A percentile compares a stretch with the other conserved stretches of the same genome.
phyloP scores from a whole-genome alignment of 257 asterid genomes.

The Haberlea rhodopensis region DNA sequence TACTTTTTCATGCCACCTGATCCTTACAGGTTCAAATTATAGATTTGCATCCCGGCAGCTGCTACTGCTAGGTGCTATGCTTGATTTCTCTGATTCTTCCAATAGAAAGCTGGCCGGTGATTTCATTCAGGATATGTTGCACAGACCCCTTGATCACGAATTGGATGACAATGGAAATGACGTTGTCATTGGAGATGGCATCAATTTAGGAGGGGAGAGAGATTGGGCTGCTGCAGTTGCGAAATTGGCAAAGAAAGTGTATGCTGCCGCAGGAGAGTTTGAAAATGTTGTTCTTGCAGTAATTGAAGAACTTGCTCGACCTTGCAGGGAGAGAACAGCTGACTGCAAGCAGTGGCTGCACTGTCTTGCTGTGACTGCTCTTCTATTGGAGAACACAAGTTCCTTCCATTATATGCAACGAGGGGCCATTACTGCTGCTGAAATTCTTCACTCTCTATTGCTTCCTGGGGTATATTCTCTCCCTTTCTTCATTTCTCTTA shows the following conservation, averaged over 20 bases:
- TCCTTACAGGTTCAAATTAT: conserved; percentile 66
- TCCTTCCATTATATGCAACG: conserved; percentile 74
- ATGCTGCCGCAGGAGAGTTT: conserved; percentile 76
- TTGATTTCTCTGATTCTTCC: conserved; percentile 86
- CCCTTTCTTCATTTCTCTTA: not conserved
- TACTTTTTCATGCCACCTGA: conserved; percentile 24
- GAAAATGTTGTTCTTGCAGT: conserved; percentile 74
- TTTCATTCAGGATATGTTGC: conserved; percentile 71
- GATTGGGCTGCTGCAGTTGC: conserved; percentile 93
- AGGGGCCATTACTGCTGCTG: conserved; percentile 67
- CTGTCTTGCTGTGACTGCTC: conserved; percentile 77
- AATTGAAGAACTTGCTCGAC: conserved; percentile 78
- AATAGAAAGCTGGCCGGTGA: conserved; percentile 82
- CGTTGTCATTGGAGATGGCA: conserved; percentile 83
- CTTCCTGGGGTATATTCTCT: conserved; percentile 81
- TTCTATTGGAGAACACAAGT: conserved; percentile 69
- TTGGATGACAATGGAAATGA: conserved; percentile 72
- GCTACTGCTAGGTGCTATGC: conserved; percentile 78
- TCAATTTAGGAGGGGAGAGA: conserved; percentile 91
- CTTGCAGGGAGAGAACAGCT: conserved; percentile 97
- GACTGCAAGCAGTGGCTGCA: conserved; percentile 86
- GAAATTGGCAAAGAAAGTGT: conserved; percentile 72
- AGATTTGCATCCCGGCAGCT: conserved; percentile 87
- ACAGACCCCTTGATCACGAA: conserved; percentile 68
- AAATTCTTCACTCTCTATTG: conserved; percentile 73